Evolutionary conservation across 768 basidiomycete species (phyloP).

Genomic region (Leccinellum luteum): DNA sequence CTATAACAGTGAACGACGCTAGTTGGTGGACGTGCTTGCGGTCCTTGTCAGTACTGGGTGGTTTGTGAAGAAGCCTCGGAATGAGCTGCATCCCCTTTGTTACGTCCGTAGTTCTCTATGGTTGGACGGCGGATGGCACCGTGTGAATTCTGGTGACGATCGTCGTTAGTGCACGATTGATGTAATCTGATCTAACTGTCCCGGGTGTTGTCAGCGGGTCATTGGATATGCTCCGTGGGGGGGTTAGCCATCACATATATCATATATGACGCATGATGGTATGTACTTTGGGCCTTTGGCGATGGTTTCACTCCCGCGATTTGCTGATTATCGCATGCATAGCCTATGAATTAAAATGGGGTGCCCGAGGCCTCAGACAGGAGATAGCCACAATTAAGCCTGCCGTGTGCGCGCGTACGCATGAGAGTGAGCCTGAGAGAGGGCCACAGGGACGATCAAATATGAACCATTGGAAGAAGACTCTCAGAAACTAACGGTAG

Average conservation of each 20-base stretch:
- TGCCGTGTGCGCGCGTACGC: neutral
- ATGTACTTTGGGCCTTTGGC: neutral
- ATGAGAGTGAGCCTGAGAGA: neutral
- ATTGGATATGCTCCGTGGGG: neutral
- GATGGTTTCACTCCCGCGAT: neutral
- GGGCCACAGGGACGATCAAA: neutral
- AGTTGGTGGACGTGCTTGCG: neutral
- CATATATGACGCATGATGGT: neutral
- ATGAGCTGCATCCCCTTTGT: conserved; percentile 29
- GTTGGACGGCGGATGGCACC: conserved; percentile 33
- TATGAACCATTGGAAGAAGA: neutral
- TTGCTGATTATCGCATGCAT: neutral
- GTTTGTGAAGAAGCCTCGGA: neutral
- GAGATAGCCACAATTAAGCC: neutral
- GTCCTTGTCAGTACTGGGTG: neutral
- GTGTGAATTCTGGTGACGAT: neutral
- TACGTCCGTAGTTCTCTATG: conserved; percentile 52
- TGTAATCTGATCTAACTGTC: neutral
- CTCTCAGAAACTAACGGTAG: neutral
- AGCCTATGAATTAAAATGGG: neutral
- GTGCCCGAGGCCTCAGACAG: neutral
- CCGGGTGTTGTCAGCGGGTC: neutral
- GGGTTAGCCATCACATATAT: neutral
- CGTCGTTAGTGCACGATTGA: neutral
- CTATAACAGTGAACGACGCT: neutral